A percentile compares a stretch with the other conserved stretches of the same genome.
Conservation (phyloP, 2,329 filamentous ascomycete genomes). For the Salinomyces thailandicus region DNA sequence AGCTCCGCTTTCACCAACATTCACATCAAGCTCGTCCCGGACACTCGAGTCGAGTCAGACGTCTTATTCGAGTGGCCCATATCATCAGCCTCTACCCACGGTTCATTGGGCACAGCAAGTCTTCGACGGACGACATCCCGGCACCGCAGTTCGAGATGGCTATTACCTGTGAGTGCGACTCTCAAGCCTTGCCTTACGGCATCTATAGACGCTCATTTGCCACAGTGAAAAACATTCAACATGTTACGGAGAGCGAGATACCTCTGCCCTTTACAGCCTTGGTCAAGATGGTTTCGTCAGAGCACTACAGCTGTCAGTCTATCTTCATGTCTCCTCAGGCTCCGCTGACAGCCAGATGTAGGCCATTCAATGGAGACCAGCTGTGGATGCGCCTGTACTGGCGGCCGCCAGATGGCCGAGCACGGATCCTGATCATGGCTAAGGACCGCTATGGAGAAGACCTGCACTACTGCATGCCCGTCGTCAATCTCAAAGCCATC, state of each 20-base stretch:
- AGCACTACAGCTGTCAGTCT: conserved; percentile 27
- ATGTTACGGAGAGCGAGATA: conserved; percentile 14
- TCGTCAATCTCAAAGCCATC: conserved; percentile 37
- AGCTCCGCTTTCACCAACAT: conserved; percentile 32
- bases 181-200: conserved; percentile 1
- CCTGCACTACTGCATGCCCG: conserved; percentile 38
- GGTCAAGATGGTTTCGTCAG: conserved; percentile 31
- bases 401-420: conserved; percentile 40
- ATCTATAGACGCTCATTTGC: no score
- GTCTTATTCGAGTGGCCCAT: conserved; percentile 17
- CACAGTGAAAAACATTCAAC: conserved; percentile 12
- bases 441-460: conserved; percentile 32
- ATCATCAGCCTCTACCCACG: conserved; percentile 6
- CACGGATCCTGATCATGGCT: conserved; percentile 44
- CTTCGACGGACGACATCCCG: conserved; percentile 32
- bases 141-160: conserved; percentile 26
- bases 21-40: conserved; percentile 33
- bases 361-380: conserved; percentile 41
- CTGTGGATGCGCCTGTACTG: conserved; percentile 31
- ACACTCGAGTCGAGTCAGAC: conserved; percentile 28
- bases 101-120: conserved; percentile 36
- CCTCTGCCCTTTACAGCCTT: conserved; percentile 14
- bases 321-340: not conserved
- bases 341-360: conserved; percentile 12
- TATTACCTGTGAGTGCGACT: conserved; percentile 8